Base-by-base conservation (phyloP, 257 asterid genomes). In the Craterostigma plantagineum region DNA sequence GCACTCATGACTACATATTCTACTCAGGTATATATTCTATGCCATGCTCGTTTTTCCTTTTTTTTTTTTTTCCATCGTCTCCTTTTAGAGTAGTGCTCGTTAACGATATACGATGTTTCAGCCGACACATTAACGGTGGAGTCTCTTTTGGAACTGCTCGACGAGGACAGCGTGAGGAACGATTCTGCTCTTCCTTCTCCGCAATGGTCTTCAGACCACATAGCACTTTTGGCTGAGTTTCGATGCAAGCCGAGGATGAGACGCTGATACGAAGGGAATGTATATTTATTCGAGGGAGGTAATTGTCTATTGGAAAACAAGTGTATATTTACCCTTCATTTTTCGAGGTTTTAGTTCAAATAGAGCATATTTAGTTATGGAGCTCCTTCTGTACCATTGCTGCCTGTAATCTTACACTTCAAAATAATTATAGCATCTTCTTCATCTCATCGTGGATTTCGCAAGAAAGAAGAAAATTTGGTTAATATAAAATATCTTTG, bases 111-210 rank as follows among this genome's bases (percentile, higher is more conserved):
- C n/a, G n/a, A 38, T 11, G 23, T 60, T 65, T 38, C 69, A 82
- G 98, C 98, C 33, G 93, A 87, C 72, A 58, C 81, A 7, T 62
- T 87, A 52, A 67, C 80, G 11, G 93, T 87, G 65, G 95, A 87
- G 70, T 80, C 93, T 34, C 58, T 87, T 46, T 67, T 82, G 79
- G 98, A 87, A 76, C 93, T 87, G 34, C 63, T 87, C 86, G 98
- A 82, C 34, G 98, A 87, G 70, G 93, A 79, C 50, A 68, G 91
- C 54, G 63, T 87, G 75, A 66, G 98, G 51, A 87, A 79, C 72
- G 93, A 87, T 61, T 79, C 95, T 3, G 98, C 93, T 16, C 93
- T 87, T 66, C 98, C 98, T 58, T 87, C 98, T 57, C 92, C 95
- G 35, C 92, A 79, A 64, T 82, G 95, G 98, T 87, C 98, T 30